Percentiles rank a stretch among this genome's conserved stretches.
Conservation (phyloP, 2,329 filamentous ascomycete genomes). For the Cladosporium sp. region DNA sequence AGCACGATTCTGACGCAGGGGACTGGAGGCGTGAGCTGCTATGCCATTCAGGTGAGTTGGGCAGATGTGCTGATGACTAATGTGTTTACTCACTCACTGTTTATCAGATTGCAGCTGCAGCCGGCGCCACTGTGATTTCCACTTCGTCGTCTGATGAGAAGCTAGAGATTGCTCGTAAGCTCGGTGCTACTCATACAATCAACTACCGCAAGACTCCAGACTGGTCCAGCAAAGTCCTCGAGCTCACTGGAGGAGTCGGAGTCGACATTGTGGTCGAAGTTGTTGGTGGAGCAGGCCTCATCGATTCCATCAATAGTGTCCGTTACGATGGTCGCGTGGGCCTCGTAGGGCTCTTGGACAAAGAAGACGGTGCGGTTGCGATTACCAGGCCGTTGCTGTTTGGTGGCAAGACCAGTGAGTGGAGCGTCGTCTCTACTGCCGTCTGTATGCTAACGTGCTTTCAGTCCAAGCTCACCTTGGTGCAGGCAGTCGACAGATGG, state of each 20-base stretch:
- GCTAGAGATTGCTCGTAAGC: constrained; percentile 51
- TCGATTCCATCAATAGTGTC: constrained; percentile 43
- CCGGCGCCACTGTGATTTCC: constrained; percentile 53
- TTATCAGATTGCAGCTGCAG: constrained; percentile 28
- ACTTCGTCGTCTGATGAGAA: constrained; percentile 62
- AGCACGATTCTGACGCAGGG: constrained; percentile 42
- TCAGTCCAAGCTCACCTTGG: constrained; percentile 28
- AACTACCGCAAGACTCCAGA: constrained; percentile 61
- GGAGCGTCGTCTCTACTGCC: background rate
- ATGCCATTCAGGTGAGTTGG: constrained; percentile 29
- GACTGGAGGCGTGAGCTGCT: constrained; percentile 47
- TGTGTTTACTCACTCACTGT: background rate
- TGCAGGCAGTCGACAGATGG: constrained; percentile 48
- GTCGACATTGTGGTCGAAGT: constrained; percentile 53
- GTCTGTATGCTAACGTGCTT: background rate
- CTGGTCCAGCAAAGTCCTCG: constrained; percentile 60
- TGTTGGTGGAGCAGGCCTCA: constrained; percentile 50
- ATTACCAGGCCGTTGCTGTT: constrained; percentile 28
- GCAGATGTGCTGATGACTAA: too few relatives aligned
- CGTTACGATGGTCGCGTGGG: constrained; percentile 42
- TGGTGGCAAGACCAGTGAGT: constrained; percentile 27
- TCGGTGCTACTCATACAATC: constrained; percentile 60
- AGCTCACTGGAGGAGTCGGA: constrained; percentile 43
- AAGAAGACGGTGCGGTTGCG: constrained; percentile 24
- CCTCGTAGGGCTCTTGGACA: constrained; percentile 35